phyloP scores from a whole-genome alignment of 352 stramenopile genomes.

The Aphanomyces cochlioides region DNA sequence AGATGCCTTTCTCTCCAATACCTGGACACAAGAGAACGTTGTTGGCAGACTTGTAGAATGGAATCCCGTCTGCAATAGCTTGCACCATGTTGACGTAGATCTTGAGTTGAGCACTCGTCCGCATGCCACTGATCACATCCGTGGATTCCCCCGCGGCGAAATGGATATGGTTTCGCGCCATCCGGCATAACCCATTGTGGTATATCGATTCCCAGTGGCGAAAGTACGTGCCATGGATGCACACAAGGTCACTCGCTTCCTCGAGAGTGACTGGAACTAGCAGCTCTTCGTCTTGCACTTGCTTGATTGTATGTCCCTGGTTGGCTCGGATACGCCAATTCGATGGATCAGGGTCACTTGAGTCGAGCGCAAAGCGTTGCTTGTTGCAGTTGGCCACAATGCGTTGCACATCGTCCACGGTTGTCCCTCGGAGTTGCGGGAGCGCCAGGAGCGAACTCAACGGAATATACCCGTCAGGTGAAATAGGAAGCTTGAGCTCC shows the following conservation, averaged over 20 bases:
- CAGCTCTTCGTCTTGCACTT: constrained; percentile 68
- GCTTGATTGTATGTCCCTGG: constrained; percentile 66
- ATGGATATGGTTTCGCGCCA: constrained; percentile 85
- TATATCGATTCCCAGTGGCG: constrained; percentile 67
- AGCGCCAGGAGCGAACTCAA: constrained; percentile 49
- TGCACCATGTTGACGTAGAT: constrained; percentile 63
- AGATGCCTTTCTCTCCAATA: constrained; percentile 43
- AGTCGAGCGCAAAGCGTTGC: constrained; percentile 64
- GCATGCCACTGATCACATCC: constrained; percentile 77
- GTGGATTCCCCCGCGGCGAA: constrained; percentile 58
- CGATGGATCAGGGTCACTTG: constrained; percentile 40
- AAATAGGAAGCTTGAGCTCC: constrained; percentile 65
- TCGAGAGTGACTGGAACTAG: constrained; percentile 46
- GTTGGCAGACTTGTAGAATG: constrained; percentile 82
- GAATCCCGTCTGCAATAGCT: constrained; percentile 63
- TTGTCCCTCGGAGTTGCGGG: constrained; percentile 52
- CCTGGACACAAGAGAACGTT: constrained; percentile 77
- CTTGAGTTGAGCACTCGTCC: constrained; percentile 61
- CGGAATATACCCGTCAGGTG: constrained; percentile 59
- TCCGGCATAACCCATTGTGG: constrained; percentile 56
- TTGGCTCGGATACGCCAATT: constrained; percentile 73
- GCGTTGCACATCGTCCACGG: constrained; percentile 54
- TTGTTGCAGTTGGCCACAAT: constrained; percentile 67
- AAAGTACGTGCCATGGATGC: constrained; percentile 77
- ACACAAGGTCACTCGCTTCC: constrained; percentile 47